These are phyloP conservation scores for Cetradonia linearis DNA, from an alignment of 495 filamentous ascomycete genomes.

Conservation along the genomic window DNA sequence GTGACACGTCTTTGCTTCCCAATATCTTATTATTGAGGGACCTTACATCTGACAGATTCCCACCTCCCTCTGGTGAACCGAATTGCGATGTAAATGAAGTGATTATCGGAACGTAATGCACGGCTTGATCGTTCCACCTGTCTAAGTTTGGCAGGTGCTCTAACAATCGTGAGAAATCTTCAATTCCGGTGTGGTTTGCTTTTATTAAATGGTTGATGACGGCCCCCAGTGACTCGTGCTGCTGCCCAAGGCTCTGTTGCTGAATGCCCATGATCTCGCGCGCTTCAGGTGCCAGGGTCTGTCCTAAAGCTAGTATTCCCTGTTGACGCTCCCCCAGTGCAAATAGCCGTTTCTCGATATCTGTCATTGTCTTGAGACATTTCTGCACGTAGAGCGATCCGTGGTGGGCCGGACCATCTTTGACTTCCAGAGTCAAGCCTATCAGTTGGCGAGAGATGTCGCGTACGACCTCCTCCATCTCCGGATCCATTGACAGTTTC, in stretches of 20 bases:
- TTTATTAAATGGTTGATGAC: constrained; percentile 69
- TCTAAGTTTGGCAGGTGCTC: constrained; percentile 54
- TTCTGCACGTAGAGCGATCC: constrained; percentile 50
- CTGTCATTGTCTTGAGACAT: constrained; percentile 62
- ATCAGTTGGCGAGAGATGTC: constrained; percentile 35
- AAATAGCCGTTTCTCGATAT: constrained; percentile 62
- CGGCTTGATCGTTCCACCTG: constrained; percentile 55
- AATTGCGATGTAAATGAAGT: constrained; percentile 62
- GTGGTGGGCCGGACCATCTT: constrained; percentile 34
- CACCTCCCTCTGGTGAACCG: constrained; percentile 58
- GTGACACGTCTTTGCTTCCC: constrained; percentile 48
- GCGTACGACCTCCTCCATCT: constrained; percentile 37
- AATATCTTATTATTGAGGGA: constrained; percentile 57
- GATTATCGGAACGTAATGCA: constrained; percentile 73
- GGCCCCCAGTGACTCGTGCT: constrained; percentile 79
- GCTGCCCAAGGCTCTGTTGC: constrained; percentile 58
- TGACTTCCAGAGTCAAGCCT: constrained; percentile 38
- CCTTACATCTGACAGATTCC: constrained; percentile 52
- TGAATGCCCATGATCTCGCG: constrained; percentile 66
- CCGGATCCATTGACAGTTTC: constrained; percentile 50
- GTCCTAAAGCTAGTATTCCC: constrained; percentile 57
- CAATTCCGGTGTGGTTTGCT: constrained; percentile 51
- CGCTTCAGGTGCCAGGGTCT: constrained; percentile 44
- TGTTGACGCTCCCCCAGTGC: constrained; percentile 60
- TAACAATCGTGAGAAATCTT: constrained; percentile 64